phyloP scores from a whole-genome alignment of 2,329 filamentous ascomycete species.

The Pseudogymnoascus sp. region DNA sequence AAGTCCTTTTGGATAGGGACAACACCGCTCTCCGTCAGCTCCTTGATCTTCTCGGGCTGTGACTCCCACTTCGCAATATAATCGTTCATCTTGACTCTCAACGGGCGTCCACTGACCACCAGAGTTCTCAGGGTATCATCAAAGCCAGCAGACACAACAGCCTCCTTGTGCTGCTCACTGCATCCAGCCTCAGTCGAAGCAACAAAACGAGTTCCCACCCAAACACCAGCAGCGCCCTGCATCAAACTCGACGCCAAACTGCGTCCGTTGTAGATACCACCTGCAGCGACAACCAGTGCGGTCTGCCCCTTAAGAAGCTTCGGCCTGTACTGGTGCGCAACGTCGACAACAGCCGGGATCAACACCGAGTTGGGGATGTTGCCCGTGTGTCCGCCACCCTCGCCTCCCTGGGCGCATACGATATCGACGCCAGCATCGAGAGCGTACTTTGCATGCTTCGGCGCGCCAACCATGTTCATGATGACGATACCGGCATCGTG shows the following conservation, averaged over 20 bases:
- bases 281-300: slow-evolving; percentile 80
- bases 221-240: slow-evolving; percentile 81
- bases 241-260: slow-evolving; percentile 74
- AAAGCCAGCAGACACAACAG: slow-evolving; percentile 70
- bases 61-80: slow-evolving; percentile 78
- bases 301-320: slow-evolving; percentile 58
- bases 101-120: slow-evolving; percentile 71
- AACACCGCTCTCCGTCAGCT: slow-evolving; percentile 66
- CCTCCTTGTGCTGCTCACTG: slow-evolving; percentile 73
- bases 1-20: slow-evolving; percentile 78
- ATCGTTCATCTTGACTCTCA: slow-evolving; percentile 73
- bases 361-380: slow-evolving; percentile 80
- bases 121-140: slow-evolving; percentile 76
- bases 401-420: slow-evolving; percentile 84
- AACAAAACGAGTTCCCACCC: slow-evolving; percentile 92
- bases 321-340: slow-evolving; percentile 64
- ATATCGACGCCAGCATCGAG: slow-evolving; percentile 82
- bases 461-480: slow-evolving; percentile 97
- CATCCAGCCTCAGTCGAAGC: slow-evolving; percentile 75
- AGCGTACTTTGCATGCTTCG: slow-evolving; percentile 84
- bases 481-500: slow-evolving; percentile 74
- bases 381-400: slow-evolving; percentile 89
- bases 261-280: slow-evolving; percentile 76
- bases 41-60: slow-evolving; percentile 64
- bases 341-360: slow-evolving; percentile 79